Evolutionary conservation across 1,284 basidiomycete species (phyloP), one percentile per base, ranked within the genome.

Genomic region (Leccinum laetum): DNA sequence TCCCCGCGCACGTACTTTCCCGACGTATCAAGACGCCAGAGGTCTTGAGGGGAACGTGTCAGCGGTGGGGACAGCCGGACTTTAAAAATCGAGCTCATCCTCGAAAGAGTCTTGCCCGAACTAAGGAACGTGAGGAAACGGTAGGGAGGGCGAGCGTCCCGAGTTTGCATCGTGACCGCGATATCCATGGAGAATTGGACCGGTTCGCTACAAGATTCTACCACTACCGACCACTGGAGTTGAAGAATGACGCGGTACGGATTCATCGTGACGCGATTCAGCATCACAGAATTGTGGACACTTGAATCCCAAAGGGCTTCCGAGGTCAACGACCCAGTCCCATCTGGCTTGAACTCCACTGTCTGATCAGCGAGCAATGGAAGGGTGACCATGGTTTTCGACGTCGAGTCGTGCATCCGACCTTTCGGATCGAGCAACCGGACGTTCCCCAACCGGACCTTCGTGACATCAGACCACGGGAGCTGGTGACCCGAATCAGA

Each of bases 1-100:
- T 99, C 95, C 2, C 96, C 96, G 26, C 90, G 85, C 0, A 99
- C 95, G 75, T 96, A 97, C 77, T 95, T 96, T 75, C 93, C 91
- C 16, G 92, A 90, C 1, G 97, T 99, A 79, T 99, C 95, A 61
- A 99, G 82, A 60, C 96, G 83, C 96, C 97, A 99, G 11, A 99
- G 83, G 67, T 99, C 96, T 74, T 88, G 87, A 2, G 94, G 87
- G 2, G 91, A 95, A 53, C 94, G 90, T 8, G 94, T 96, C 68
- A 95, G 79, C 4, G 94, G 93, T 11, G 97, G 96, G 3, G 88
- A 88, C 29, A 99, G 82, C 58, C 87, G 86, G 46, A 99, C 85
- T 35, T 82, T 86, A 80, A 96, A 98, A 49, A 97, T 84, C 14
- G 87, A 88, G 71, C 89, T 95, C 39, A 89, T 88, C 80, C 93